phyloP scores from a whole-genome alignment of 352 stramenopile genomes.

The Phytophthora pinifolia region DNA sequence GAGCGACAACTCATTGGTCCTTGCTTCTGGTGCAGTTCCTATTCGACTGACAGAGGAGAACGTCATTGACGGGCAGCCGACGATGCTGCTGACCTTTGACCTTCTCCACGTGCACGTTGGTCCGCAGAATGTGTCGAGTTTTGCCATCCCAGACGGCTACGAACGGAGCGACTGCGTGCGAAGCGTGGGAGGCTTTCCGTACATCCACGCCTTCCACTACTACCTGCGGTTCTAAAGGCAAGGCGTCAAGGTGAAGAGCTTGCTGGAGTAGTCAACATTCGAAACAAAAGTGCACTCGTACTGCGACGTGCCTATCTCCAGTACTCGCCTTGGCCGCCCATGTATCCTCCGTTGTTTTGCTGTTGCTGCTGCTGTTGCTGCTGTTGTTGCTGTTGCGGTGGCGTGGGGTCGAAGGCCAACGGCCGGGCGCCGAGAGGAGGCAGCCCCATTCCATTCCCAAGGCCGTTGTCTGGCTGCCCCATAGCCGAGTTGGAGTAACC shows the following conservation, averaged over 20 bases:
- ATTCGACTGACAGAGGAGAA: conserved; percentile 71
- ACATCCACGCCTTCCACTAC: conserved; percentile 80
- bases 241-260: not conserved
- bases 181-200: conserved; percentile 69
- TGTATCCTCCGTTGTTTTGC: conserved; percentile 44
- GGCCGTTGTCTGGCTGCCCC: conserved; percentile 28
- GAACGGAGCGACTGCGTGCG: conserved; percentile 51
- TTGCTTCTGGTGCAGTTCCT: conserved; percentile 38
- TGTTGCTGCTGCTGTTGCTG: conserved; percentile 30
- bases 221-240: conserved; percentile 54
- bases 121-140: conserved; percentile 45
- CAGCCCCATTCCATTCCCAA: conserved; percentile 28
- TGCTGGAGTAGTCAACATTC: conserved; percentile 2
- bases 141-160: conserved; percentile 63
- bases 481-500: conserved; percentile 29
- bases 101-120: conserved; percentile 52
- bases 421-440: conserved; percentile 30
- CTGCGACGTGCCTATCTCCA: no score
- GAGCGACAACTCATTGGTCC: not conserved
- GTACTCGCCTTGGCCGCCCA: conserved; percentile 52
- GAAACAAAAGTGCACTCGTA: no score
- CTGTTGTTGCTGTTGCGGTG: conserved; percentile 29
- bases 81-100: conserved; percentile 66
- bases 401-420: conserved; percentile 33
- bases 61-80: conserved; percentile 42